These are phyloP conservation scores for Agrocybe pediades DNA, from an alignment of 768 basidiomycete species.

Conservation along the genomic window DNA sequence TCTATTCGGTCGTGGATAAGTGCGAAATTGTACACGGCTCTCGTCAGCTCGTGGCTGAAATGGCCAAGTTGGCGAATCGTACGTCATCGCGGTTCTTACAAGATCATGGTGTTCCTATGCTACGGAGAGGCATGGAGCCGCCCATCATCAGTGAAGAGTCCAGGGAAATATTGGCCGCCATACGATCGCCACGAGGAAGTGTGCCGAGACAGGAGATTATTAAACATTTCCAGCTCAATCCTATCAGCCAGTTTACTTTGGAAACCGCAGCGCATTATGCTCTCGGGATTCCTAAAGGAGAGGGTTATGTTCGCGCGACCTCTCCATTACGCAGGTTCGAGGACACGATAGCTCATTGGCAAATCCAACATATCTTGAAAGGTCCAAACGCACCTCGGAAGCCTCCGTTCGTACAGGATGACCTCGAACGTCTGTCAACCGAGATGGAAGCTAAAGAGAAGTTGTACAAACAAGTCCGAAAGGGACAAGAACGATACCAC, in stretches of 20 bases:
- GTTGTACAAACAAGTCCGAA: slow-evolving; percentile 9
- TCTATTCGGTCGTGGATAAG: slow-evolving; percentile 42
- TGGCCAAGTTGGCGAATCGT: slow-evolving; percentile 80
- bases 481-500: slow-evolving; percentile 35
- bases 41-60: slow-evolving; percentile 67
- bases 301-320: slow-evolving; percentile 84
- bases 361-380: slow-evolving; percentile 80
- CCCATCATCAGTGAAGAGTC: slow-evolving; percentile 31
- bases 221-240: slow-evolving; percentile 30
- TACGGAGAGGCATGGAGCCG: slow-evolving; percentile 55
- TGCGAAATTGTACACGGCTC: slow-evolving; percentile 38
- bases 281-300: slow-evolving; percentile 68
- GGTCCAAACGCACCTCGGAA: slow-evolving; percentile 29
- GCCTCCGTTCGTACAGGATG: slow-evolving; percentile 46
- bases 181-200: slow-evolving; percentile 45
- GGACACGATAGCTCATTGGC: slow-evolving; percentile 90
- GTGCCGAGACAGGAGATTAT: slow-evolving; percentile 38
- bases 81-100: slow-evolving; percentile 71
- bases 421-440: slow-evolving; percentile 41
- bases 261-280: slow-evolving; percentile 64
- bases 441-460: slow-evolving; percentile 35
- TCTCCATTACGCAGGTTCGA: slow-evolving; percentile 85
- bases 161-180: slow-evolving; percentile 44
- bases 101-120: slow-evolving; percentile 59
- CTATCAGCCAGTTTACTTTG: slow-evolving; percentile 45